phyloP scores from a whole-genome alignment of 1,139 yeast genomes.

The Saccharomyces hybrid region DNA sequence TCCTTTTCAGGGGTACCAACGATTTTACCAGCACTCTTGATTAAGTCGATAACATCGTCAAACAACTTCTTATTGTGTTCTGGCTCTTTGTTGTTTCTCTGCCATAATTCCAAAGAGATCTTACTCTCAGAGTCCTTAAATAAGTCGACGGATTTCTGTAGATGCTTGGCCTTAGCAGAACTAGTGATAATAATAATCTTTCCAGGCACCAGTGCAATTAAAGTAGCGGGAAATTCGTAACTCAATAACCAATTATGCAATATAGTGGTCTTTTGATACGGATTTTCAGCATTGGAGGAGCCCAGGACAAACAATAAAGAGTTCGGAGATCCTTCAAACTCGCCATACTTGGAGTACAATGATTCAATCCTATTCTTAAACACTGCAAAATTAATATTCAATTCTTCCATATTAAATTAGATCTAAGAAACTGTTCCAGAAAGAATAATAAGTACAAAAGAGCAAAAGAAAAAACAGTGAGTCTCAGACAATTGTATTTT shows the following conservation, averaged over 20 bases:
- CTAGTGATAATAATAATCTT: conserved; percentile 67
- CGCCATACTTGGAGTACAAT: conserved; percentile 26
- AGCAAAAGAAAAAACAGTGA: too few relatives aligned
- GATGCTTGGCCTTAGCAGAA: conserved; percentile 78
- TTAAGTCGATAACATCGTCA: conserved; percentile 45
- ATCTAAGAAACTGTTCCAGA: too few relatives aligned
- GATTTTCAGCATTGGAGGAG: conserved; percentile 77
- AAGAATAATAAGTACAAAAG: too few relatives aligned
- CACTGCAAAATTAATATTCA: conserved; percentile 37
- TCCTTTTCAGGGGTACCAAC: conserved; percentile 67
- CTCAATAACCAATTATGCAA: conserved; percentile 90
- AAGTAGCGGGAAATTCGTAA: conserved; percentile 90
- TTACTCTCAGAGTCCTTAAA: conserved; percentile 25
- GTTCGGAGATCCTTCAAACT: conserved; percentile 42
- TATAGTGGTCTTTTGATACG: conserved; percentile 82
- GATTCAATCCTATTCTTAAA: conserved; percentile 32
- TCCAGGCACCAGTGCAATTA: conserved; percentile 54
- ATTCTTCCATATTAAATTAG: conserved; percentile 18
- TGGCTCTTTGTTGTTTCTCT: conserved; percentile 66
- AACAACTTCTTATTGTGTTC: conserved; percentile 67
- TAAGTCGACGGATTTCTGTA: conserved; percentile 34
- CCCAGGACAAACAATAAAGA: conserved; percentile 69
- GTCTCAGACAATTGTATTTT: too few relatives aligned
- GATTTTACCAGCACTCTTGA: conserved; percentile 39
- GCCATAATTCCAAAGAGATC: conserved; percentile 54